Percentiles rank a stretch among this genome's conserved stretches.
These are phyloP conservation scores for Nevesoporus exiguus DNA, from an alignment of 768 basidiomycete genomes.

Conservation along the genomic window DNA sequence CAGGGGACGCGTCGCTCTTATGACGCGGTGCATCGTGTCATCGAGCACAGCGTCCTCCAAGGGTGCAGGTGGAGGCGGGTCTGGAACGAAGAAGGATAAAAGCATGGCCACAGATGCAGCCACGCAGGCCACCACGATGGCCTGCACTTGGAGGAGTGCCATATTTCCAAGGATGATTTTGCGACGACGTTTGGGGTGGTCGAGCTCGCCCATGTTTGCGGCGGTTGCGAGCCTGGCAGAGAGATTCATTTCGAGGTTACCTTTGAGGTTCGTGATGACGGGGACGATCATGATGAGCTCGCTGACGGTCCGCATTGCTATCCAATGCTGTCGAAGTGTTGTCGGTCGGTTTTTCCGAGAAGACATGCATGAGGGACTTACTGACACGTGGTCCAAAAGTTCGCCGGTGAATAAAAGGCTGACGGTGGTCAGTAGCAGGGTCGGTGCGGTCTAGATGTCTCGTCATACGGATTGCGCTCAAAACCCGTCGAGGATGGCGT, in stretches of 20 bases:
- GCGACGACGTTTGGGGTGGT: slow-evolving; percentile 59
- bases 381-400: slow-evolving; percentile 82
- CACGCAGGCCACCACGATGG: slow-evolving; percentile 81
- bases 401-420: slow-evolving; percentile 90
- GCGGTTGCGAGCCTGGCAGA: slow-evolving; percentile 94
- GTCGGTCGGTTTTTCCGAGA: slow-evolving; percentile 3
- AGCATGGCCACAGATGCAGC: slow-evolving; percentile 77
- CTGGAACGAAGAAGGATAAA: slow-evolving; percentile 61
- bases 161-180: slow-evolving; percentile 78
- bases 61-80: slow-evolving; percentile 15
- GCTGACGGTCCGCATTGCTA: slow-evolving; percentile 84
- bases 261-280: slow-evolving; percentile 91
- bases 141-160: slow-evolving; percentile 80
- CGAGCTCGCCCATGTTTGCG: slow-evolving; percentile 90
- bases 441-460: slow-evolving; percentile 70
- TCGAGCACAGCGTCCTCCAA: slow-evolving; percentile 10
- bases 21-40: slow-evolving; percentile 4
- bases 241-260: slow-evolving; percentile 99
- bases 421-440: slow-evolving; percentile 77
- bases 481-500: slow-evolving; percentile 18
- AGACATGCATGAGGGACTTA: slow-evolving; percentile 35
- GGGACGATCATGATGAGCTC: slow-evolving; percentile 97
- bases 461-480: slow-evolving; percentile 1
- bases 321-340: slow-evolving; percentile 63
- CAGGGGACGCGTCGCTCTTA: slow-evolving; percentile 22